phyloP scores from a whole-genome alignment of 305 asterid species.

The Salvia sclarea region DNA sequence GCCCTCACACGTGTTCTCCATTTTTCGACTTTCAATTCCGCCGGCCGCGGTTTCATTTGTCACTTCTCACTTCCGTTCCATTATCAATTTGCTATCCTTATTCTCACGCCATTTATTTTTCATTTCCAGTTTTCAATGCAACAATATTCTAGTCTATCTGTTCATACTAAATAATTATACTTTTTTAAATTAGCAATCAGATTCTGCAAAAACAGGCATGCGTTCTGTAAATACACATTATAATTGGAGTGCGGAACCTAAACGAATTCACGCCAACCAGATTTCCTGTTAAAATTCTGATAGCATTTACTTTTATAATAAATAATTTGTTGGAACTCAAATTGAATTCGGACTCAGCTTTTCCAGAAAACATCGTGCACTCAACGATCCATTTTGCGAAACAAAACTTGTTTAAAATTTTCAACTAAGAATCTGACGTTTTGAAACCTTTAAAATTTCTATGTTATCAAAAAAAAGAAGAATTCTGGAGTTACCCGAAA shows the following conservation, averaged over 20 bases:
- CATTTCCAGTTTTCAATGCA: constrained; percentile 2
- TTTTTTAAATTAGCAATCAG: neutral
- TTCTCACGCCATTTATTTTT: neutral
- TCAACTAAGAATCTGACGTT: neutral
- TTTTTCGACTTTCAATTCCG: constrained; percentile 26
- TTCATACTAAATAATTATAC: neutral
- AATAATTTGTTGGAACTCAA: constrained; percentile 8
- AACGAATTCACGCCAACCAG: neutral
- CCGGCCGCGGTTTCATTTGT: constrained; percentile 35
- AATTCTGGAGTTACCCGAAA: constrained; percentile 59
- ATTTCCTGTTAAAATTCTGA: neutral
- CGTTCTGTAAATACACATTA: neutral
- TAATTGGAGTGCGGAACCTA: neutral
- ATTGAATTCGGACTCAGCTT: neutral
- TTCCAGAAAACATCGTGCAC: neutral
- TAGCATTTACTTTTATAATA: neutral
- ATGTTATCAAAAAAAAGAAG: neutral
- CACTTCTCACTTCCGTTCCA: constrained; percentile 23
- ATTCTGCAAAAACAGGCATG: neutral
- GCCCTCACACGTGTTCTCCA: constrained; percentile 31
- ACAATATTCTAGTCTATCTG: neutral
- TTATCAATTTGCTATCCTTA: constrained; percentile 27
- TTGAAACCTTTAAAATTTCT: neutral
- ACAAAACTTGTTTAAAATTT: neutral
- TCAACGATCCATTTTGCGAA: neutral